Percentiles rank a stretch among this genome's conserved stretches.
Evolutionary conservation across 169 alveolate genomes (phyloP).

Genomic region (Babesia sp.): DNA sequence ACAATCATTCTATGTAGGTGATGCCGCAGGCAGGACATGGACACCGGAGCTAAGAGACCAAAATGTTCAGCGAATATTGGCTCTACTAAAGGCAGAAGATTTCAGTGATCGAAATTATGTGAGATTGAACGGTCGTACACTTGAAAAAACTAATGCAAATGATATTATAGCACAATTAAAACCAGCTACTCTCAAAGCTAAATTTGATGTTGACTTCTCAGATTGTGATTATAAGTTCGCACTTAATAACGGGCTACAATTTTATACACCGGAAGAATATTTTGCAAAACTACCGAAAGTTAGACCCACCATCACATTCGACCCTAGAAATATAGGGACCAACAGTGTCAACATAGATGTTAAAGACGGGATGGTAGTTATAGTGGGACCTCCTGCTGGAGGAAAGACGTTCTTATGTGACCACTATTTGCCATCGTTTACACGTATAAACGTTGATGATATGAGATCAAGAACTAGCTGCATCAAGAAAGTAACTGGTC

Average conservation of each 20-base stretch:
- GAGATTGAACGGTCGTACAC: background rate
- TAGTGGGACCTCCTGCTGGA: constrained; percentile 50
- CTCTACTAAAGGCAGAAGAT: constrained; percentile 57
- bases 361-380: constrained; percentile 39
- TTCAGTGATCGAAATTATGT: constrained; percentile 9
- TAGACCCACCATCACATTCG: constrained; percentile 24
- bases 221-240: constrained; percentile 77
- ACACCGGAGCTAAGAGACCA: constrained; percentile 34
- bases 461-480: background rate
- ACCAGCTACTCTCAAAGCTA: constrained; percentile 10
- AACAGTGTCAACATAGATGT: constrained; percentile 24
- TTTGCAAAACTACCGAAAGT: constrained; percentile 17
- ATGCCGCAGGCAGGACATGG: constrained; percentile 74
- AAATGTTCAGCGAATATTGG: constrained; percentile 55
- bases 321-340: constrained; percentile 43
- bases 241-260: constrained; percentile 60
- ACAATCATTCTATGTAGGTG: constrained; percentile 74
- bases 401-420: constrained; percentile 54
- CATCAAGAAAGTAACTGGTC: background rate
- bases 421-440: background rate
- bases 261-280: constrained; percentile 77
- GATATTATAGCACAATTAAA: constrained; percentile 54
- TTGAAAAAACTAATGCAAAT: constrained; percentile 32
- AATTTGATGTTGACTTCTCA: constrained; percentile 65
- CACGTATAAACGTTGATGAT: constrained; percentile 15